Evolutionary conservation across 352 stramenopile species (phyloP).

Genomic region (Blastocystis sp.): DNA sequence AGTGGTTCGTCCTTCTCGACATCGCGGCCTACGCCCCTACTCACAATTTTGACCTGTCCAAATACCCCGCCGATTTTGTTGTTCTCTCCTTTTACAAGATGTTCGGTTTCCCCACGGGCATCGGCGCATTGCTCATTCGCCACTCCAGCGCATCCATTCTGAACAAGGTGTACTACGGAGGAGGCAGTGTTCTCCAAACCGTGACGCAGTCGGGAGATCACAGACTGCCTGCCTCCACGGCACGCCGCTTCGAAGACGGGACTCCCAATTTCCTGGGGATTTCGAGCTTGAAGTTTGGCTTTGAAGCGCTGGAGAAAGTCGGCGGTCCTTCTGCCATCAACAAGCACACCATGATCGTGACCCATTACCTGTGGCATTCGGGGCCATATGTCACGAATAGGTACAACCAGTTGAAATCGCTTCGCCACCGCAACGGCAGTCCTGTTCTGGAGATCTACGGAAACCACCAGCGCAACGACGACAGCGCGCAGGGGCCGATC

Average conservation of each 20-base stretch:
- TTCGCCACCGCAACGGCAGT: conserved; percentile 79
- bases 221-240: not conserved
- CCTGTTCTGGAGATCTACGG: conserved; percentile 79
- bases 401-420: conserved; percentile 74
- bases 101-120: conserved; percentile 81
- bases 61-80: conserved; percentile 80
- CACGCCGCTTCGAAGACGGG: conserved; percentile 55
- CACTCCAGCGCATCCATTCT: conserved; percentile 70
- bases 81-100: conserved; percentile 83
- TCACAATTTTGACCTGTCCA: conserved; percentile 77
- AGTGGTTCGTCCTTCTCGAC: conserved; percentile 76
- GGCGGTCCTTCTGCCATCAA: conserved; percentile 37
- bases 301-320: conserved; percentile 29
- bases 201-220: conserved; percentile 78
- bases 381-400: conserved; percentile 66
- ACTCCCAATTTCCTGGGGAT: conserved; percentile 69
- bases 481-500: conserved; percentile 43
- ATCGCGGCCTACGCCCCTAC: conserved; percentile 80
- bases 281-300: conserved; percentile 16
- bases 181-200: conserved; percentile 66
- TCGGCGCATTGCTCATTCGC: conserved; percentile 80
- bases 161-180: conserved; percentile 75
- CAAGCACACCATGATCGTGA: conserved; percentile 20
- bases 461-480: not conserved
- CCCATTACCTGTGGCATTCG: conserved; percentile 76